These are phyloP conservation scores for Candida sojae DNA, from an alignment of 1,139 yeast genomes.

Conservation along the genomic window DNA sequence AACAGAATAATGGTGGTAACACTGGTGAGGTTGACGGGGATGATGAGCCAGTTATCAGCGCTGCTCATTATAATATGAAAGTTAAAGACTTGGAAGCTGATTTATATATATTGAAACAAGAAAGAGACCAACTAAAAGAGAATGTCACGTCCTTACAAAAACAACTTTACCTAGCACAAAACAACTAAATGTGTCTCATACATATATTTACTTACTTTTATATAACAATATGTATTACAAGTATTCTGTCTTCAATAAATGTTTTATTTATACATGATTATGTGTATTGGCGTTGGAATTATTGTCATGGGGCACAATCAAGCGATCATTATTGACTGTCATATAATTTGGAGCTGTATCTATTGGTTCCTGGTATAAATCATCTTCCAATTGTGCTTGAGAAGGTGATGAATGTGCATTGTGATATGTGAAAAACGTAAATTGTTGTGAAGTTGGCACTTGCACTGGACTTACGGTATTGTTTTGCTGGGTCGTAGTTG, in stretches of 20 bases:
- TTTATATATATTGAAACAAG: conserved; percentile 76
- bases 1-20: conserved; percentile 17
- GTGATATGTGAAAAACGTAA: conserved; percentile 10
- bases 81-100: conserved; percentile 85
- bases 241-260: not conserved
- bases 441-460: conserved; percentile 4
- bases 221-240: not conserved
- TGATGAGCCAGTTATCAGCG: conserved; percentile 51
- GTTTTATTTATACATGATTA: not conserved
- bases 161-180: conserved; percentile 42
- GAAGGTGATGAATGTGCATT: conserved; percentile 1
- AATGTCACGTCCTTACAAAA: conserved; percentile 62
- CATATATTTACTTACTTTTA: not conserved
- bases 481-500: not conserved
- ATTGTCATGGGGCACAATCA: conserved; percentile 15
- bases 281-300: conserved; percentile 7
- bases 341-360: conserved; percentile 45
- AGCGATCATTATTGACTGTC: conserved; percentile 27
- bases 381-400: conserved; percentile 9
- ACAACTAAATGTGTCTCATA: conserved; percentile 5
- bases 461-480: not conserved
- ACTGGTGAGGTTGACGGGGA: conserved; percentile 32
- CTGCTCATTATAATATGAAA: conserved; percentile 74
- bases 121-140: conserved; percentile 76
- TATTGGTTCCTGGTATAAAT: conserved; percentile 15